These are phyloP conservation scores for Cicer cuneatum DNA, from an alignment of 306 rosid species.

Conservation along the genomic window DNA sequence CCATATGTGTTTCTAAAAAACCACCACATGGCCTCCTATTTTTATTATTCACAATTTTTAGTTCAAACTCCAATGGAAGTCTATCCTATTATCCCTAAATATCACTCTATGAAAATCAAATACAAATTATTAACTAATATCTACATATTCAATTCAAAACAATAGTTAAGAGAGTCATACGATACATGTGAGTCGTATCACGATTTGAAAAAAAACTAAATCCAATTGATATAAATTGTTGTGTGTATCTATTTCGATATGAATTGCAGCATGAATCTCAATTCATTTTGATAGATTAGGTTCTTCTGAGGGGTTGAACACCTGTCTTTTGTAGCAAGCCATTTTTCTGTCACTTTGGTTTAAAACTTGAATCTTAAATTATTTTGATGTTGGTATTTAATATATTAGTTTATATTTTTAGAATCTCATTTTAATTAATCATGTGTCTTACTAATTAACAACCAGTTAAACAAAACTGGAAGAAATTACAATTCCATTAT, in stretches of 20 bases:
- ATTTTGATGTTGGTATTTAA: not conserved
- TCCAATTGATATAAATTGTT: too few species aligned
- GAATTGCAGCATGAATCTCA: not conserved
- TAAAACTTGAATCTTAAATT: not conserved
- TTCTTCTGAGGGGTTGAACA: too few species aligned
- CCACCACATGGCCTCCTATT: not conserved
- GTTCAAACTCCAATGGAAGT: not conserved
- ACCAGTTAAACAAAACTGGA: slow-evolving; percentile 5
- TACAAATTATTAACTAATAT: not conserved
- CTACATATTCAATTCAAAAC: not conserved
- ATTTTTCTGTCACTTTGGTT: not conserved
- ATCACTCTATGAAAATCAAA: not conserved
- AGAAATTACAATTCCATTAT: slow-evolving; percentile 4
- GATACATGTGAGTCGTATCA: not conserved
- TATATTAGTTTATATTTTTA: not conserved
- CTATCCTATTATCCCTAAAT: not conserved
- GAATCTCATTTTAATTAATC: not conserved
- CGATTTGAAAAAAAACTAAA: not conserved
- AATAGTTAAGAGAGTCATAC: too few species aligned
- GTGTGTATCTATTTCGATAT: not conserved
- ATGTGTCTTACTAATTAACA: not conserved
- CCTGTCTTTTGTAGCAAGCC: slow-evolving; percentile 2
- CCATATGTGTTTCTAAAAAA: not conserved
- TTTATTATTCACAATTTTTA: not conserved
- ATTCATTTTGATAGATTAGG: too few species aligned